Conservation (phyloP, 768 basidiomycete genomes). For the Psilocybe tampanensis region DNA sequence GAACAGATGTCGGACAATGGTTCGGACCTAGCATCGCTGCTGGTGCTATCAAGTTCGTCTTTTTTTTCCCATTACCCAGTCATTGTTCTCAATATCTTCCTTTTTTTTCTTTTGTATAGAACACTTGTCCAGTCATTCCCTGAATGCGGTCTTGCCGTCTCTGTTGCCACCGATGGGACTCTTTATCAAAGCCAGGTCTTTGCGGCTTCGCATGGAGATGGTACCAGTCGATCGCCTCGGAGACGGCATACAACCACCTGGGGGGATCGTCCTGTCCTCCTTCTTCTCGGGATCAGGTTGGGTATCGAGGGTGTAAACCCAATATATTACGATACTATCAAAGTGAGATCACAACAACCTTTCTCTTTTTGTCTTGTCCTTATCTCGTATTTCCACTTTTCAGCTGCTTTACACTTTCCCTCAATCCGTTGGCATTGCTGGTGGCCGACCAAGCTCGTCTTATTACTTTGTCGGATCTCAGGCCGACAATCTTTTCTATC, state of each 20-base stretch:
- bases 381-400: too few relatives aligned
- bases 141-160: constrained; percentile 77
- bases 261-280: constrained; percentile 84
- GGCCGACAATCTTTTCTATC: constrained; percentile 82
- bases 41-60: constrained; percentile 83
- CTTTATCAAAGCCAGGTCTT: constrained; percentile 88
- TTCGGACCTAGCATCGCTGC: constrained; percentile 98
- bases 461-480: constrained; percentile 98
- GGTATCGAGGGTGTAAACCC: constrained; percentile 95
- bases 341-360: constrained; percentile 29
- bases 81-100: too few relatives aligned
- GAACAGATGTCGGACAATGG: constrained; percentile 96
- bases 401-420: constrained; percentile 90
- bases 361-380: neutral
- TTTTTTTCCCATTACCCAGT: neutral
- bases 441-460: constrained; percentile 94
- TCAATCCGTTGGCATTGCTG: constrained; percentile 95
- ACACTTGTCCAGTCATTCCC: constrained; percentile 79
- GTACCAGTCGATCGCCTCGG: constrained; percentile 29
- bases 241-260: constrained; percentile 45
- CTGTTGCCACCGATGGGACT: constrained; percentile 80
- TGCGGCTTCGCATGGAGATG: constrained; percentile 61
- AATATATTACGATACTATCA: constrained; percentile 83
- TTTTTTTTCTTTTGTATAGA: constrained; percentile 36
- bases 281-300: constrained; percentile 84